Percentiles rank a stretch among this genome's conserved stretches.
Evolutionary conservation across 192 early-diverging fungal genomes (phyloP).

Genomic region (Spinellus fusiger): DNA sequence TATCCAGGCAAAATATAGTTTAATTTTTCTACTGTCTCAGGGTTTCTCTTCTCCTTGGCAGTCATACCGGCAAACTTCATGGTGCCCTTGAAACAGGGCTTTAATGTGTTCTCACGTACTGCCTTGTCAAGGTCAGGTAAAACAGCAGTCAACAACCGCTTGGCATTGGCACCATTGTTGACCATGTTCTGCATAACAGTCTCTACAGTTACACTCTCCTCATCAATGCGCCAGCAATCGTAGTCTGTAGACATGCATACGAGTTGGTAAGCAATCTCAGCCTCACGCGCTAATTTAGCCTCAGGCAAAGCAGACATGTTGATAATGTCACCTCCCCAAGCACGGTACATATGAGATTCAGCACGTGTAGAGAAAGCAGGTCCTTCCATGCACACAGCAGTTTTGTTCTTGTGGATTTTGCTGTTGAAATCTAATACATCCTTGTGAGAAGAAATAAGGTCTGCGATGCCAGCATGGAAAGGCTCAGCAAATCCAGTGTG

Average conservation of each 20-base stretch:
- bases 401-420: constrained; percentile 73
- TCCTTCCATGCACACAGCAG: constrained; percentile 96
- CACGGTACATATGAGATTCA: constrained; percentile 93
- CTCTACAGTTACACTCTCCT: constrained; percentile 81
- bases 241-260: constrained; percentile 99
- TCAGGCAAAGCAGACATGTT: constrained; percentile 98
- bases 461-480: constrained; percentile 70
- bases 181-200: constrained; percentile 84
- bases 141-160: constrained; percentile 64
- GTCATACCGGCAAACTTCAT: constrained; percentile 88
- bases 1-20: constrained; percentile 81
- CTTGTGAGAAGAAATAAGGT: constrained; percentile 60
- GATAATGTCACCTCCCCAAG: constrained; percentile 90
- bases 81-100: constrained; percentile 65
- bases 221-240: constrained; percentile 80
- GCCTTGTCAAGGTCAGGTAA: constrained; percentile 73
- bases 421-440: constrained; percentile 15
- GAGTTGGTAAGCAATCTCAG: constrained; percentile 97
- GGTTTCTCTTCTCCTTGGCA: constrained; percentile 60
- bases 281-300: constrained; percentile 94
- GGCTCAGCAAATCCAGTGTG: constrained; percentile 95
- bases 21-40: constrained; percentile 69
- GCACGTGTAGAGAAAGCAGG: constrained; percentile 97
- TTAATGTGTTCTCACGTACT: constrained; percentile 43
- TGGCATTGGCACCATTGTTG: constrained; percentile 80